Evolutionary conservation across 1,139 yeast genomes (phyloP), one percentile per base, ranked within the genome.

Genomic region (Wickerhamomyces sp.): DNA sequence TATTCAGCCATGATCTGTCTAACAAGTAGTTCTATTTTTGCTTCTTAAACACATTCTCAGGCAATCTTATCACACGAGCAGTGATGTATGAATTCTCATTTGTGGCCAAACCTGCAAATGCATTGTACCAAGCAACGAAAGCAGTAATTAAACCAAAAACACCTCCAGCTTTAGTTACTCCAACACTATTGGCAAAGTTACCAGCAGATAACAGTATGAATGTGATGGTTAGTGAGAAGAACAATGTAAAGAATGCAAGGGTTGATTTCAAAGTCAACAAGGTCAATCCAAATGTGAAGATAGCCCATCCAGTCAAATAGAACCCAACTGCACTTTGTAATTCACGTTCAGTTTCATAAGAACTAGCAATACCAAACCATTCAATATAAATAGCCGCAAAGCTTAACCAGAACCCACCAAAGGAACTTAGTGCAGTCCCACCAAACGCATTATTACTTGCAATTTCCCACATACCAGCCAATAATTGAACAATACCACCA

Each of bases 371-470:
- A 41, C 93, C 91, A 65, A 90, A 90, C 60, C 84, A 75, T 34
- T 83, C 80, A 46, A 83, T 79, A 52, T 78, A 72, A 50, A 90
- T 75, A 29, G 93, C 91, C 51, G 80, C 94, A 56, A 67, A 77
- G 38, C 91, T 73, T 64, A 87, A 73, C 97, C 97, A 90, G 67
- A 89, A 90, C 1, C 93, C 95, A 51, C 95, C 96, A 62, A 72
- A 90, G 7, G 94, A 84, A 27, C 84, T 68, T 49, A 89, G 74
- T 4, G 95, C 95, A 44, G 87, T 78, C 49, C 89, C 96, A 80
- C 95, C 96, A 72, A 89, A 90, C 45, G 96, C 82, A 71, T 89
- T 88, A 59, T 90, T 95, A 37, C 75, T 49, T 5, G 84, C 84
- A 57, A 83, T 73, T 60, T 82, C 89, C 77, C 85, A 83, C 79